Evolutionary conservation across 164 flowering plant species (phyloP).

Genomic region (Chimonanthus praecox): DNA sequence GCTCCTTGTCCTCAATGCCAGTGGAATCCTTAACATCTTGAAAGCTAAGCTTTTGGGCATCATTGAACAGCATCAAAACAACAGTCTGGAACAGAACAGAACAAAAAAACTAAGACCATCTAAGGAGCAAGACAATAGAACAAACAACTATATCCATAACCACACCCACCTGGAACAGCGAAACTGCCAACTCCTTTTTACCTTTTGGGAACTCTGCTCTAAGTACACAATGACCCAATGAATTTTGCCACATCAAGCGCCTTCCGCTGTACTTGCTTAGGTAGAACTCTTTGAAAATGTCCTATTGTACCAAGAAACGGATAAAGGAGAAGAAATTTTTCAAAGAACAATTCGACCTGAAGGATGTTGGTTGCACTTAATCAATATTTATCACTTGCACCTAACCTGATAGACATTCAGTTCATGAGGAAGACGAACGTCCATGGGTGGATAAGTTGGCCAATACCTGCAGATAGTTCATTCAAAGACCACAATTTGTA

Average conservation of each 20-base stretch:
- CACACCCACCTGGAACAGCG: conserved; percentile 76
- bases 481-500: background rate
- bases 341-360: conserved; percentile 2
- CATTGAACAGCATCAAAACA: conserved; percentile 84
- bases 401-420: conserved; percentile 85
- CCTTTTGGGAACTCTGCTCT: conserved; percentile 88
- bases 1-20: conserved; percentile 84
- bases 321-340: background rate
- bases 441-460: conserved; percentile 98
- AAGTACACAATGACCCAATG: conserved; percentile 86
- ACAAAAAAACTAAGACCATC: background rate
- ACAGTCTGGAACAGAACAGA: conserved; percentile 45
- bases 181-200: conserved; percentile 90
- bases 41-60: conserved; percentile 67
- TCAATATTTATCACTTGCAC: background rate
- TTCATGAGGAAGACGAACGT: conserved; percentile 89
- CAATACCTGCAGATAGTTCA: conserved; percentile 55
- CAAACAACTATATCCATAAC: background rate
- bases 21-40: conserved; percentile 83
- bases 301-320: conserved; percentile 34
- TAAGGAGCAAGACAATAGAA: background rate
- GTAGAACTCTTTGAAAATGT: conserved; percentile 91
- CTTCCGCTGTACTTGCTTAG: conserved; percentile 87
- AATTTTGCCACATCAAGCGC: conserved; percentile 95
- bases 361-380: background rate